Evolutionary conservation across 345 rosid species (phyloP).

Genomic region (Acer yangbiense): DNA sequence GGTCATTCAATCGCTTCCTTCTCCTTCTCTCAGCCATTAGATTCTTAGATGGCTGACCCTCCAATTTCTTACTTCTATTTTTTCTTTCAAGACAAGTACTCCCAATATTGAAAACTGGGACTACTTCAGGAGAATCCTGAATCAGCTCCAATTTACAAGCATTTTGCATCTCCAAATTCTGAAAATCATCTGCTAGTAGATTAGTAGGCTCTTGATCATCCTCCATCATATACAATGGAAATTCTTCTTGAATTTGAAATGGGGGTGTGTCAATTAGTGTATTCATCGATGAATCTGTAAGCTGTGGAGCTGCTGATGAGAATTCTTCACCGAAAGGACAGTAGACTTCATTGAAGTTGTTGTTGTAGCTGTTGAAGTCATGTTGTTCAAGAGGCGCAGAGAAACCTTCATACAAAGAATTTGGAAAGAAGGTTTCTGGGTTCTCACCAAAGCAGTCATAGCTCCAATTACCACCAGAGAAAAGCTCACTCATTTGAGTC

Average conservation of each 20-base stretch:
- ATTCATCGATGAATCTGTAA: constrained; percentile 42
- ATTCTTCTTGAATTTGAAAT: constrained; percentile 39
- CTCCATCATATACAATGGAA: constrained; percentile 32
- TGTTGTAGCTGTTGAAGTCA: constrained; percentile 32
- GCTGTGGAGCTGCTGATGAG: constrained; percentile 28
- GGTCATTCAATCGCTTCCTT: constrained; percentile 78
- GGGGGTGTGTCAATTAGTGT: constrained; percentile 37
- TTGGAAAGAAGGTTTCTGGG: constrained; percentile 23
- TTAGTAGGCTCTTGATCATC: constrained; percentile 35
- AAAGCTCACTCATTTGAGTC: constrained; percentile 33
- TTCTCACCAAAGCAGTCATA: constrained; percentile 26
- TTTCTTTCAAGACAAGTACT: constrained; percentile 30
- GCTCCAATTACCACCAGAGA: constrained; percentile 17
- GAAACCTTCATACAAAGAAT: constrained; percentile 27
- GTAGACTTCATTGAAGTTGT: constrained; percentile 30
- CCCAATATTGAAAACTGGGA: constrained; percentile 33
- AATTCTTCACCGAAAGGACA: constrained; percentile 36
- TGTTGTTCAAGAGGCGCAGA: constrained; percentile 31
- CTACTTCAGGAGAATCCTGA: constrained; percentile 35
- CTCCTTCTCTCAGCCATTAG: constrained; percentile 88
- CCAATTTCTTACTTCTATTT: constrained; percentile 44
- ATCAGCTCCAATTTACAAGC: constrained; percentile 44
- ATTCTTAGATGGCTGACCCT: constrained; percentile 93
- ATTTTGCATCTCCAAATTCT: constrained; percentile 26
- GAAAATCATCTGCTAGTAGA: constrained; percentile 27